A percentile compares a stretch with the other conserved stretches of the same genome.
Evolutionary conservation across 768 basidiomycete genomes (phyloP).

Genomic region (Cystofilobasidium capitatum): DNA sequence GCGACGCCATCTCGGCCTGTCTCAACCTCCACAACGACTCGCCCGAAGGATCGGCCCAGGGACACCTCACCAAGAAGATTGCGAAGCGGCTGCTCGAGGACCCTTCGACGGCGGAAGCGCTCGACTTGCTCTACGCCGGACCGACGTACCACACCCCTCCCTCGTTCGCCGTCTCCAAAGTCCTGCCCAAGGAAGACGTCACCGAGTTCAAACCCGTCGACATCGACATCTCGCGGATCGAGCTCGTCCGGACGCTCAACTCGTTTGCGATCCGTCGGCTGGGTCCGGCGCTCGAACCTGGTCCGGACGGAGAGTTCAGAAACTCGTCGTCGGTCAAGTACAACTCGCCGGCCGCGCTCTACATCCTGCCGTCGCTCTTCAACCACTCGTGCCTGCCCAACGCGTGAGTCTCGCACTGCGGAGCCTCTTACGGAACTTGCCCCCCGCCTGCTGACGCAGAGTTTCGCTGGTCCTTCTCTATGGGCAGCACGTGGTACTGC

Average conservation of each 20-base stretch:
- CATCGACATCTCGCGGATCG: slow-evolving; percentile 35
- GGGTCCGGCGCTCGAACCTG: neutral
- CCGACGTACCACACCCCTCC: slow-evolving; percentile 30
- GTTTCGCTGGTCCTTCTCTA: neutral
- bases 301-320: neutral
- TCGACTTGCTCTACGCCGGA: slow-evolving; percentile 36
- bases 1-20: slow-evolving; percentile 9
- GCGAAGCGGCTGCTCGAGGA: slow-evolving; percentile 31
- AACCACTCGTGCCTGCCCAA: slow-evolving; percentile 40
- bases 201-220: slow-evolving; percentile 15
- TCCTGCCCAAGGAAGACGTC: neutral
- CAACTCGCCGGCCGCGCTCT: slow-evolving; percentile 32
- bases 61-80: neutral
- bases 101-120: slow-evolving; percentile 29
- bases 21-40: slow-evolving; percentile 23
- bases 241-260: slow-evolving; percentile 34
- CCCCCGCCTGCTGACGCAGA: neutral
- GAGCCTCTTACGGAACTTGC: neutral
- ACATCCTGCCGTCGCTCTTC: slow-evolving; percentile 37
- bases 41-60: slow-evolving; percentile 15
- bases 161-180: slow-evolving; percentile 26
- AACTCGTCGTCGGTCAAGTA: slow-evolving; percentile 19
- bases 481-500: slow-evolving; percentile 25
- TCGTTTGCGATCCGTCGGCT: slow-evolving; percentile 20
- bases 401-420: slow-evolving; percentile 9